Evolutionary conservation across 495 filamentous ascomycete genomes (phyloP).

Genomic region (Annulohypoxylon stygium): DNA sequence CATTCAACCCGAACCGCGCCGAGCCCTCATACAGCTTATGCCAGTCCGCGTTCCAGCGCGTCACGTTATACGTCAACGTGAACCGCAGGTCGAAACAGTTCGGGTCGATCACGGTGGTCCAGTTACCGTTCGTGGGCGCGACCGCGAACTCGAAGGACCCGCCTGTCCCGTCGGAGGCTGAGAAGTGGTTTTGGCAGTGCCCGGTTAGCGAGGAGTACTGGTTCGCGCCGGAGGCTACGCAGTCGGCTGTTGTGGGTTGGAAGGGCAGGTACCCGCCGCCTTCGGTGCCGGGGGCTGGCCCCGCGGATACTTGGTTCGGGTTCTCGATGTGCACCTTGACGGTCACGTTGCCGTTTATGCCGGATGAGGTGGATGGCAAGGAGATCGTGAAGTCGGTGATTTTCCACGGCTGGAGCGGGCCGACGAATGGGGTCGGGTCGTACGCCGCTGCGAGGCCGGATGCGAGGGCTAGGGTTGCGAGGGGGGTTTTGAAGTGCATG

Average conservation of each 20-base stretch:
- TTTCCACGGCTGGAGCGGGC: slow-evolving; percentile 30
- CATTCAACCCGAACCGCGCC: slow-evolving; percentile 20
- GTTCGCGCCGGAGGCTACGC: not conserved
- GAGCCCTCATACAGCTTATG: slow-evolving; percentile 34
- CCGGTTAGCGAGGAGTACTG: not conserved
- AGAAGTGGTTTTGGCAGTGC: slow-evolving; percentile 7
- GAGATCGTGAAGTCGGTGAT: slow-evolving; percentile 23
- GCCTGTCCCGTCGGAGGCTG: too few relatives aligned
- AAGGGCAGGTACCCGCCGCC: slow-evolving; percentile 41
- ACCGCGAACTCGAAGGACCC: not conserved
- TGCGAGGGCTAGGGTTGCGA: slow-evolving; percentile 20
- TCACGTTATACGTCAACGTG: slow-evolving; percentile 32
- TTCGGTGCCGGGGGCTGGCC: slow-evolving; percentile 25
- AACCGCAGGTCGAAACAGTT: slow-evolving; percentile 8
- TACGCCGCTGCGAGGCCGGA: slow-evolving; percentile 1
- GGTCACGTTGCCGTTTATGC: not conserved
- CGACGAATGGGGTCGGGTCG: slow-evolving; percentile 27
- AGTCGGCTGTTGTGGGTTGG: slow-evolving; percentile 32
- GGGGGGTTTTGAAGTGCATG: slow-evolving; percentile 17
- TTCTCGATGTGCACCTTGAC: slow-evolving; percentile 31
- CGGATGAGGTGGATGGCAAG: not conserved
- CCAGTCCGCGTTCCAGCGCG: slow-evolving; percentile 10
- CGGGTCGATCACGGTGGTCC: not conserved
- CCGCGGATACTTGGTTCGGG: slow-evolving; percentile 35
- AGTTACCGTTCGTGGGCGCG: not conserved